Evolutionary conservation across 2,329 filamentous ascomycete species (phyloP), one percentile per base, ranked within the genome.

Genomic region (Ascochyta clinopodiicola): DNA sequence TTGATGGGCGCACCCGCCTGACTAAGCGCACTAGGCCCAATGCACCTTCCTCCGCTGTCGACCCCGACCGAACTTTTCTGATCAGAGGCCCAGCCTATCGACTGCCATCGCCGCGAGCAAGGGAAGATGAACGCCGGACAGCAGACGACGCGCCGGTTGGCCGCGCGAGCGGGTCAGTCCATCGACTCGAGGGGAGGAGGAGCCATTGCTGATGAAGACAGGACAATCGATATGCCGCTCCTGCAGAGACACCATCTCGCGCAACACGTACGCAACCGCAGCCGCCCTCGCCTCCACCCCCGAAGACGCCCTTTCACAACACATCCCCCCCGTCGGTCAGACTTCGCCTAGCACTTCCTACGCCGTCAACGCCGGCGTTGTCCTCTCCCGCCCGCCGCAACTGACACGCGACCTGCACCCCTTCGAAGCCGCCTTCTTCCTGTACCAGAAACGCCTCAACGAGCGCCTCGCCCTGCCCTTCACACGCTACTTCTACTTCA

Each of bases 361-460:
- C 65, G 73, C 73, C 29, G 62, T 82, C 53, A 75, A 78, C 44
- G 83, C 87, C 54, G 90, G 91, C 61, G 83, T 97, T 56, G 86
- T 98, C 65, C 86, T 99, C 61, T 95, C 92, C 40, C 91, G 95
- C 25, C 86, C 95, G 43, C 95, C 95, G 6, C 81, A 96, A 56
- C 83, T 99, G 69, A 98, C 95, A 24, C 89, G 90, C 64, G 83
- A 89, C 58, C 87, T 94, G 49, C 90, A 90, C 31, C 83, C 91
- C 12, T 98, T 99, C 78, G 95, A 99, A 78, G 90, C 92, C 72
- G 84, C 94, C 61, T 98, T 89, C 79, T 96, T 89, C 82, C 92
- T 99, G 75, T 99, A 99, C 80, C 95, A 99, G 80, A 94, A 94
- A 69, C 92, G 95, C 13, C 84, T 99, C 57, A 96, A 98, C 77